Evolutionary conservation across 345 rosid species (phyloP).

Genomic region (Dovyalis caffra): DNA sequence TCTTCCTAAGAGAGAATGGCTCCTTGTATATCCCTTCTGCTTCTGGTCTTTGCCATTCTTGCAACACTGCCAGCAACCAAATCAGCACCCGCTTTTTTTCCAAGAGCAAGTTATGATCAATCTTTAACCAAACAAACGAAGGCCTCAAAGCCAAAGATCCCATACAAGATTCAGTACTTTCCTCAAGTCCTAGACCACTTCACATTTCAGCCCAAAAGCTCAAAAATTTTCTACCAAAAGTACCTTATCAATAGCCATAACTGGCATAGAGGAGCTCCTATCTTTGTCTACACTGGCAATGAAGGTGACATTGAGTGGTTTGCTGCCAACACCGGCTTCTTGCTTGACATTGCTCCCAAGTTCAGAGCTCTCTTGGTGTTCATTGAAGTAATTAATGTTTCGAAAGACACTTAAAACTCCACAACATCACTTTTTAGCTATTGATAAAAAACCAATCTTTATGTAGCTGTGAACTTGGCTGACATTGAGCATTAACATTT

Average conservation of each 20-base stretch:
- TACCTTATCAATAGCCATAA: slow-evolving; percentile 53
- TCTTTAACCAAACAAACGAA: slow-evolving; percentile 23
- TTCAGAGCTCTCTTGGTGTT: slow-evolving; percentile 72
- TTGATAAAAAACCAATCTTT: too few relatives aligned
- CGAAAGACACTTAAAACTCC: too few relatives aligned
- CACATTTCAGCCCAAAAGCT: slow-evolving; percentile 57
- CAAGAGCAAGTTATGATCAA: slow-evolving; percentile 26
- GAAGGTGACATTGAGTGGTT: slow-evolving; percentile 89
- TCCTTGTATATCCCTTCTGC: slow-evolving; percentile 22
- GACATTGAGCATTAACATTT: not conserved
- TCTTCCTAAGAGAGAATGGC: slow-evolving; percentile 3
- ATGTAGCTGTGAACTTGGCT: too few relatives aligned
- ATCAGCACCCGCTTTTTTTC: slow-evolving; percentile 33
- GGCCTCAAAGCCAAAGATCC: slow-evolving; percentile 29
- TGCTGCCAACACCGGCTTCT: slow-evolving; percentile 76
- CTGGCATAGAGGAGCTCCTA: slow-evolving; percentile 60
- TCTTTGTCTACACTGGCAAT: slow-evolving; percentile 76
- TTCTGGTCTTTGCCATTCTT: slow-evolving; percentile 18
- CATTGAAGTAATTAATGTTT: slow-evolving; percentile 62
- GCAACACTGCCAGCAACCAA: slow-evolving; percentile 15
- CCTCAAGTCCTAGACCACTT: slow-evolving; percentile 77
- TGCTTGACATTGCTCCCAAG: slow-evolving; percentile 80
- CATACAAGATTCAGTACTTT: slow-evolving; percentile 53
- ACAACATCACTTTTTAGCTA: too few relatives aligned
- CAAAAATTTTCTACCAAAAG: slow-evolving; percentile 59